Conservation (phyloP, 2,329 filamentous ascomycete genomes). For the Sporothrix schenckii region DNA sequence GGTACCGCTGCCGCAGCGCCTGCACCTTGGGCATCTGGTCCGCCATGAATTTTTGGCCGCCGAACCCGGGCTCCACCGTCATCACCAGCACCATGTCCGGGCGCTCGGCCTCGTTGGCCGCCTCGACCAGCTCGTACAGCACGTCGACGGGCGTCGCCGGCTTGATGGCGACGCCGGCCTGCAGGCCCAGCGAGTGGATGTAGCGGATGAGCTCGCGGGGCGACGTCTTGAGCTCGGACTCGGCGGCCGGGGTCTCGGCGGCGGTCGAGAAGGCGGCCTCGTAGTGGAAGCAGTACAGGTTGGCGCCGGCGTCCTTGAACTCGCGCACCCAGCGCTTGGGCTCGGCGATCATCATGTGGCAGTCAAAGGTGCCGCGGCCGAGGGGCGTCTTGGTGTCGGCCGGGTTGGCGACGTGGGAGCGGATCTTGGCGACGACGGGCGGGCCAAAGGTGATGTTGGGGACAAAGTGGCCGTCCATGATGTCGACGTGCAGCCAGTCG, state of each 20-base stretch:
- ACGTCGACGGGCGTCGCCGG: conserved; percentile 89
- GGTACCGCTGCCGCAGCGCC: conserved; percentile 80
- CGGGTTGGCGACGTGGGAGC: conserved; percentile 76
- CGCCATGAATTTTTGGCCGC: conserved; percentile 98
- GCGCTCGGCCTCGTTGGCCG: conserved; percentile 68
- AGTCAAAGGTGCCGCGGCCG: conserved; percentile 93
- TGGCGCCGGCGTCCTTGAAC: conserved; percentile 90
- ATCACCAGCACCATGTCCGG: conserved; percentile 99
- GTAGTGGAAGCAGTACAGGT: conserved; percentile 99
- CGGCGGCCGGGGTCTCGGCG: conserved; percentile 74
- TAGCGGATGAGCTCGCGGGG: conserved; percentile 85
- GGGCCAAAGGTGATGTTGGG: conserved; percentile 98
- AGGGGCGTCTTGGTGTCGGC: conserved; percentile 53
- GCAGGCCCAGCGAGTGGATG: conserved; percentile 85
- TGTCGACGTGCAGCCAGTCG: conserved; percentile 94
- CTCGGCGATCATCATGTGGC: conserved; percentile 99
- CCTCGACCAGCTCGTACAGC: conserved; percentile 85
- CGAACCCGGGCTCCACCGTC: conserved; percentile 97
- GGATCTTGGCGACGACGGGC: conserved; percentile 92
- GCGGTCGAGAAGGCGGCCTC: conserved; percentile 90
- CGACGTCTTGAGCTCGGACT: conserved; percentile 60
- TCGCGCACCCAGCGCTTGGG: conserved; percentile 98
- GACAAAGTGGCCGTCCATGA: conserved; percentile 97
- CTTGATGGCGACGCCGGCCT: conserved; percentile 94
- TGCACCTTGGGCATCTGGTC: conserved; percentile 92